phyloP scores from a whole-genome alignment of 139 green algal genomes.

The Chlorella sp. region DNA sequence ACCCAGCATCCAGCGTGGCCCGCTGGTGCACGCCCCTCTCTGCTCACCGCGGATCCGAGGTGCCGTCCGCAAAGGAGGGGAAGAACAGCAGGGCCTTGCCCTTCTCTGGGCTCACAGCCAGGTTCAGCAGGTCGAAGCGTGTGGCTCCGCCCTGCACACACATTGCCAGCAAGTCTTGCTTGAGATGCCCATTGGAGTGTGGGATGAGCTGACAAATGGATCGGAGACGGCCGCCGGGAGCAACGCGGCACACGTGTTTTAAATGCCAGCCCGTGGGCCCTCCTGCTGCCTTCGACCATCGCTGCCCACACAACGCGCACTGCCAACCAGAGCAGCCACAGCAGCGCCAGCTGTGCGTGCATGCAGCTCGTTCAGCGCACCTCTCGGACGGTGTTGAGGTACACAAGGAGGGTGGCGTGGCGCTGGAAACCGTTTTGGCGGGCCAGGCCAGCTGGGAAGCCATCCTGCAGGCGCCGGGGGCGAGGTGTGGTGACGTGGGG shows the following conservation, averaged over 20 bases:
- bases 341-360: neutral
- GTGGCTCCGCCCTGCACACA: slow-evolving; percentile 62
- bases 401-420: slow-evolving; percentile 79
- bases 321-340: neutral
- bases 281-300: too few species aligned
- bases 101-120: slow-evolving; percentile 63
- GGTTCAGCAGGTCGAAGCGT: slow-evolving; percentile 69
- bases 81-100: slow-evolving; percentile 84
- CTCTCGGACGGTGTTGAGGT: slow-evolving; percentile 40
- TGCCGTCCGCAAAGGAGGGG: slow-evolving; percentile 71
- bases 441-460: slow-evolving; percentile 65
- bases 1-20: neutral
- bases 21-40: neutral
- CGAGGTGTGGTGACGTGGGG: neutral
- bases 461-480: slow-evolving; percentile 57
- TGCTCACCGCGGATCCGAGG: slow-evolving; percentile 53
- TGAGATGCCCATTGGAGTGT: neutral
- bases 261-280: too few species aligned
- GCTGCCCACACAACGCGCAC: neutral
- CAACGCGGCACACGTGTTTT: too few species aligned
- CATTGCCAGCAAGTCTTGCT: neutral
- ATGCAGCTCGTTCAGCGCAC: too few species aligned
- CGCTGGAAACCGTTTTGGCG: slow-evolving; percentile 78
- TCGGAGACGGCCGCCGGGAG: too few species aligned
- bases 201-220: neutral